A percentile compares a stretch with the other conserved stretches of the same genome.
Evolutionary conservation across 2,329 filamentous ascomycete species (phyloP).

Genomic region (Neonectria faginata): DNA sequence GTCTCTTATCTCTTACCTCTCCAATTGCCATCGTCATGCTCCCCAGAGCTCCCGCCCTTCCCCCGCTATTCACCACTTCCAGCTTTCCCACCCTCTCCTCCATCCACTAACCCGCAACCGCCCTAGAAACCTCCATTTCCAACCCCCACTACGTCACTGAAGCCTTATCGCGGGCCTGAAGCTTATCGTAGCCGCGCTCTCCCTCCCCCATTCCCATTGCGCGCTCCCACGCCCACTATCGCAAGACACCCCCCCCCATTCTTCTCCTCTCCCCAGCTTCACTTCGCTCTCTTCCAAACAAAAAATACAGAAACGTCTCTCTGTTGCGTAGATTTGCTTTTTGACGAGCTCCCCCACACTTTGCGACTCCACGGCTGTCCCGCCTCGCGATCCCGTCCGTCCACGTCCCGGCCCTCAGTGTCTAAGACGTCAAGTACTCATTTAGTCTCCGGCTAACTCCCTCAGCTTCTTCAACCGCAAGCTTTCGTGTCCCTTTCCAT

Average conservation of each 20-base stretch:
- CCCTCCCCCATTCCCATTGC: slow-evolving; percentile 6
- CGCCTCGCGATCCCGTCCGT: slow-evolving; percentile 13
- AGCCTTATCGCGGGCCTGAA: slow-evolving; percentile 40
- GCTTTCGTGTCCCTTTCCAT: background rate
- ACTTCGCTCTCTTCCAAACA: slow-evolving; percentile 2
- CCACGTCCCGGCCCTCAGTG: slow-evolving; percentile 17
- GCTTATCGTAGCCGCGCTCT: slow-evolving; percentile 47
- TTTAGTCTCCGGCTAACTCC: slow-evolving; percentile 3
- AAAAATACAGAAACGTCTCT: background rate
- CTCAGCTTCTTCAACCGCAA: background rate
- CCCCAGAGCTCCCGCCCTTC: background rate
- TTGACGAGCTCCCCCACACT: slow-evolving; percentile 22
- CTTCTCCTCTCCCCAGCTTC: background rate
- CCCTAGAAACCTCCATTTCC: background rate
- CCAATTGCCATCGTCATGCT: background rate
- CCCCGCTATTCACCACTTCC: background rate
- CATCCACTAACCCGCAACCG: slow-evolving; percentile 16
- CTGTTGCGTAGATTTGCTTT: slow-evolving; percentile 12
- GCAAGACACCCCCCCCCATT: slow-evolving; percentile 23
- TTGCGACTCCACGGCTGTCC: slow-evolving; percentile 18
- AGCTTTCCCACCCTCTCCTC: background rate
- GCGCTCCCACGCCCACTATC: slow-evolving; percentile 26
- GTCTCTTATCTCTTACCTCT: background rate
- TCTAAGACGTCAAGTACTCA: slow-evolving; percentile 15
- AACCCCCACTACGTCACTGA: slow-evolving; percentile 40